phyloP scores from a whole-genome alignment of 179 eudicot genomes.

The Beta macrorhiza region DNA sequence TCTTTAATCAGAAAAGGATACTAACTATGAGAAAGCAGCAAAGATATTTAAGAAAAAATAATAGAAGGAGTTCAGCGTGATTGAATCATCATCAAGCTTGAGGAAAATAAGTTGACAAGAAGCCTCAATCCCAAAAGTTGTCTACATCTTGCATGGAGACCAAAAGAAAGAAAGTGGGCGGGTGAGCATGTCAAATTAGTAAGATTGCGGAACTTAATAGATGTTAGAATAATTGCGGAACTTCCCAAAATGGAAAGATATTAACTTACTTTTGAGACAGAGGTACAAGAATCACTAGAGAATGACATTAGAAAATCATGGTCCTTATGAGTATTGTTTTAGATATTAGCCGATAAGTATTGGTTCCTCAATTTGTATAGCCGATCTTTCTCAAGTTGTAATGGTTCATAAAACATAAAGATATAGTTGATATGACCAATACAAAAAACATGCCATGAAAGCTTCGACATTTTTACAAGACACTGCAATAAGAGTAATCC shows the following conservation, averaged over 20 bases:
- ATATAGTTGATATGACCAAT: background rate
- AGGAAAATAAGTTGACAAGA: background rate
- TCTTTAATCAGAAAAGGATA: conserved; percentile 7
- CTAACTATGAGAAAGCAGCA: background rate
- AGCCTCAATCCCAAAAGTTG: no score
- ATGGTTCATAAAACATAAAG: background rate
- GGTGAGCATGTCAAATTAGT: no score
- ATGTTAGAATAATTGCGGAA: no score
- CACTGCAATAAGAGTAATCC: background rate
- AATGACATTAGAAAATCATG: background rate
- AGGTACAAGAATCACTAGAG: background rate
- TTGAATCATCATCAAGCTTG: background rate
- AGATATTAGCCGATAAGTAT: background rate
- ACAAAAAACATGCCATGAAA: no score
- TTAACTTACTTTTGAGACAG: background rate
- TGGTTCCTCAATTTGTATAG: background rate
- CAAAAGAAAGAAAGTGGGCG: no score
- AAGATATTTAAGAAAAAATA: background rate
- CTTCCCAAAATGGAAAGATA: background rate
- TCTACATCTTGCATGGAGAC: no score
- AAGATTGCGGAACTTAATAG: no score
- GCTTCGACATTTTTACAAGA: no score
- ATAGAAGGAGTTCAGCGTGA: background rate
- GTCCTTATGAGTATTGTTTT: background rate
- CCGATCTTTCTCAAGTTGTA: background rate